Base-by-base conservation (phyloP, 768 basidiomycete genomes). In the Candolleomyces efflorescens region DNA sequence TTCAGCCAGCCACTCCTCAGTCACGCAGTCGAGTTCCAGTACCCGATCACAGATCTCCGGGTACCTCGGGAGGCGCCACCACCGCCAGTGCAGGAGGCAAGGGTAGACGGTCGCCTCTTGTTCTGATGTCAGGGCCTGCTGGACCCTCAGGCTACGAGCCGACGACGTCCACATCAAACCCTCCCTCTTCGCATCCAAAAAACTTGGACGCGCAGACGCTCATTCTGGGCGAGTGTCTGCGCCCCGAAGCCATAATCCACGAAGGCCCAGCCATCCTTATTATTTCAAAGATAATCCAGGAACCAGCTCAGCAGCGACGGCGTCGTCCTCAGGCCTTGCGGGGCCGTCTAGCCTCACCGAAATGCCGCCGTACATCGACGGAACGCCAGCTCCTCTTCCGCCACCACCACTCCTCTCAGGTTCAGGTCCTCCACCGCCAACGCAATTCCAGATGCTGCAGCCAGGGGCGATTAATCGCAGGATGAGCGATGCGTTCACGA, bases 121-220 rank as follows among this genome's bases (percentile, higher is more conserved):
- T 76, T 20, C 72, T 75, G 6, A 78, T 78, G 49, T 77, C 75
- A 13, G 69, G 73, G 17, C 77, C 77, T 9, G 74, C 68, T 59
- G 68, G 68, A 61, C 66, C 73, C n/a, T 49, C 64, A 52, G 63
- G 60, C 39, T 58, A 56, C 37, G 55, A 51, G 41, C 59, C 55
- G 60, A 56, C 55, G 17, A 45, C 51, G 45, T 58, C 59, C 51
- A 65, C 53, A 15, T 50, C 52, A 48, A 55, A 55, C 50, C 11
- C 32, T 1, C 11, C 27, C 9, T 27, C 32, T 32, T 32, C 32
- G 11, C 67, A 70, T 79, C 69, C 85, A 88, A 88, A 89, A 88
- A 88, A 89, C 79, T 86, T 56, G 79, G 74, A 66, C 82, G 86
- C 87, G 87, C 87, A 87, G 87, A 86, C 81, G 86, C 79, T 78